phyloP scores from a whole-genome alignment of 2,329 filamentous ascomycete species.

The Aschersonia sp. region DNA sequence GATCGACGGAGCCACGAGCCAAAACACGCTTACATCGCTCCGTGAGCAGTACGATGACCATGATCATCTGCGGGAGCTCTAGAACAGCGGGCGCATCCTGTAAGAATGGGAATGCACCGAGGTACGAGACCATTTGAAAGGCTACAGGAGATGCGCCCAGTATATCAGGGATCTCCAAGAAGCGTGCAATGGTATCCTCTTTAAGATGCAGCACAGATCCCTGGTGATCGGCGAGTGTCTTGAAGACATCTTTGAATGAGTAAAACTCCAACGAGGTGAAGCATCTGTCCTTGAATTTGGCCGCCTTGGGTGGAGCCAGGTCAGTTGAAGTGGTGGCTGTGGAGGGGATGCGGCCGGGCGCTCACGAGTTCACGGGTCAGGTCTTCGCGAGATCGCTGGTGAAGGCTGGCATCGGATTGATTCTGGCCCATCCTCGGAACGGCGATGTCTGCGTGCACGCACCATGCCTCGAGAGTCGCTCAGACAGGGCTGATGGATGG shows the following conservation, averaged over 20 bases:
- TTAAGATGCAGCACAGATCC: slow-evolving; percentile 50
- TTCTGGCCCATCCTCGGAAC: slow-evolving; percentile 33
- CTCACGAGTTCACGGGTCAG: slow-evolving; percentile 36
- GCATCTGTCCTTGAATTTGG: slow-evolving; percentile 52
- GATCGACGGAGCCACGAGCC: slow-evolving; percentile 38
- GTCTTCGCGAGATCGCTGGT: slow-evolving; percentile 33
- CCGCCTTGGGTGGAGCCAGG: slow-evolving; percentile 26
- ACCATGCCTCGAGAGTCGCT: no score
- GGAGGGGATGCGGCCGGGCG: slow-evolving; percentile 1
- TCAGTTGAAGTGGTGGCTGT: not conserved
- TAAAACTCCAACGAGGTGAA: slow-evolving; percentile 60
- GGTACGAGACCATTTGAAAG: slow-evolving; percentile 56
- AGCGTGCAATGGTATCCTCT: slow-evolving; percentile 52
- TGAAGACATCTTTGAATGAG: slow-evolving; percentile 61
- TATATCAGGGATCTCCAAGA: slow-evolving; percentile 59
- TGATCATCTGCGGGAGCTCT: slow-evolving; percentile 54
- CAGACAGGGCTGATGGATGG: no score
- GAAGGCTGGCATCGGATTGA: slow-evolving; percentile 29
- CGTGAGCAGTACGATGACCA: slow-evolving; percentile 59
- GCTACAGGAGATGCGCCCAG: slow-evolving; percentile 51
- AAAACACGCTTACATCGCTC: slow-evolving; percentile 52
- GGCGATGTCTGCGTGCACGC: no score
- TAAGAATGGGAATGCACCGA: slow-evolving; percentile 61
- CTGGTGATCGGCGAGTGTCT: slow-evolving; percentile 50
- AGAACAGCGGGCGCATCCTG: slow-evolving; percentile 55